A percentile compares a stretch with the other conserved stretches of the same genome.
Conservation (phyloP, 169 alveolate species). For the Plasmodium gaboni region DNA sequence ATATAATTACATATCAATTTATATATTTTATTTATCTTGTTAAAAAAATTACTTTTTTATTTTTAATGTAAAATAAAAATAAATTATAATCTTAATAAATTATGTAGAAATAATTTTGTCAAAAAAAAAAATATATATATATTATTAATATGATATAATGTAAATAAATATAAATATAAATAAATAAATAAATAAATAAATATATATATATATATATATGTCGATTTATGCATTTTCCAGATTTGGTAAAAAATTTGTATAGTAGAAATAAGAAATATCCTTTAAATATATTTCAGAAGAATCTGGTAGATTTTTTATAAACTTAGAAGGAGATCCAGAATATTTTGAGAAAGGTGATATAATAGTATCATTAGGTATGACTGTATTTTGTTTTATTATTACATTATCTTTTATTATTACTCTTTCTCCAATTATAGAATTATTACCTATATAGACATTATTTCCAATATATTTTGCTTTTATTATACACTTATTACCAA, state of each 20-base stretch:
- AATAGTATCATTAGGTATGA: constrained; percentile 87
- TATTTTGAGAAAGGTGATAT: constrained; percentile 88
- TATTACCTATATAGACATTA: constrained; percentile 89
- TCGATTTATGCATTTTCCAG: neutral
- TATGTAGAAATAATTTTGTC: no score
- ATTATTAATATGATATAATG: neutral
- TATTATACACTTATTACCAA: constrained; percentile 86
- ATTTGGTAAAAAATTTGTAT: constrained; percentile 39
- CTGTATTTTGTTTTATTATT: constrained; percentile 85
- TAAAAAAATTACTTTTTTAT: no score
- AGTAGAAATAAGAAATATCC: constrained; percentile 32
- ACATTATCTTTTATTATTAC: constrained; percentile 86
- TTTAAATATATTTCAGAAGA: constrained; percentile 67
- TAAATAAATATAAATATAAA: neutral
- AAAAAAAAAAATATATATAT: no score
- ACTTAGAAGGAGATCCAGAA: constrained; percentile 90
- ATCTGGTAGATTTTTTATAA: constrained; percentile 85
- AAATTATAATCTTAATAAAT: no score
- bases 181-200: neutral
- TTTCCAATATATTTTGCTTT: constrained; percentile 88
- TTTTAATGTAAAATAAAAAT: no score
- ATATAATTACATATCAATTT: no score
- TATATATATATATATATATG: constrained; percentile 18
- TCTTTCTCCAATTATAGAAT: constrained; percentile 88
- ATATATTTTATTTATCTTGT: no score